phyloP scores from a whole-genome alignment of 2,329 filamentous ascomycete genomes.

The Magnaporthales sp. region DNA sequence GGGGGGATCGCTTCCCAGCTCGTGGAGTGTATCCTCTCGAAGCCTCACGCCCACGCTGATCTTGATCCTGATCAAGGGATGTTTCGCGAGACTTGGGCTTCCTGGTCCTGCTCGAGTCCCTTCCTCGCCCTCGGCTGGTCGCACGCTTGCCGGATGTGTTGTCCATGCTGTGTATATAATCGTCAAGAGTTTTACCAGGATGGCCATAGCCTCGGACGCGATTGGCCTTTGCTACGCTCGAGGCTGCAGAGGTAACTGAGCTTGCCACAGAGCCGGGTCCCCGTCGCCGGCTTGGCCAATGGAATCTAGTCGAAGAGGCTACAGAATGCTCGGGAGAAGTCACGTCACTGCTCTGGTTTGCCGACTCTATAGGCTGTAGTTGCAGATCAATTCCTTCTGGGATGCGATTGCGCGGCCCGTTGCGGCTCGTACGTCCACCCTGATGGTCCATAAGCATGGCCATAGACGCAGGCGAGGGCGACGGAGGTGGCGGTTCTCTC shows the following conservation, averaged over 20 bases:
- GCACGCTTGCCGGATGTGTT: slow-evolving; percentile 57
- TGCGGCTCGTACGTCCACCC: slow-evolving; percentile 46
- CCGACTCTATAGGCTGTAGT: slow-evolving; percentile 43
- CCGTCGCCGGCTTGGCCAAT: slow-evolving; percentile 45
- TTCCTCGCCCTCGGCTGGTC: slow-evolving; percentile 38
- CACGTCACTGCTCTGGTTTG: slow-evolving; percentile 34
- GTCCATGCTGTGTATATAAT: slow-evolving; percentile 81
- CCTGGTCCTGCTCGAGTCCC: slow-evolving; percentile 39
- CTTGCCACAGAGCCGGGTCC: slow-evolving; percentile 48
- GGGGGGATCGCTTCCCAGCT: slow-evolving; percentile 76
- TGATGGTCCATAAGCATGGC: slow-evolving; percentile 55
- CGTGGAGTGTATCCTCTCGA: slow-evolving; percentile 56
- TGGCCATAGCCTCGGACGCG: slow-evolving; percentile 23
- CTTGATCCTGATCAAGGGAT: slow-evolving; percentile 57
- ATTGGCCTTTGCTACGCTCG: slow-evolving; percentile 40
- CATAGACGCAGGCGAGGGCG: slow-evolving; percentile 61
- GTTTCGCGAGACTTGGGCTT: slow-evolving; percentile 43
- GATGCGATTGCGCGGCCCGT: slow-evolving; percentile 70
- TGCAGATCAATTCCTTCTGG: slow-evolving; percentile 61
- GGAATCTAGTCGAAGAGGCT: slow-evolving; percentile 42
- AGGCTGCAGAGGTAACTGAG: slow-evolving; percentile 48
- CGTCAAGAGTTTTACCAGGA: slow-evolving; percentile 60
- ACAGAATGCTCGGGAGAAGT: slow-evolving; percentile 49
- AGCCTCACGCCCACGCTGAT: slow-evolving; percentile 57
- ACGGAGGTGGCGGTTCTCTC: slow-evolving; percentile 36